phyloP scores from a whole-genome alignment of 371 early-diverging fungal genomes.

The Syncephalastrum contaminatum region DNA sequence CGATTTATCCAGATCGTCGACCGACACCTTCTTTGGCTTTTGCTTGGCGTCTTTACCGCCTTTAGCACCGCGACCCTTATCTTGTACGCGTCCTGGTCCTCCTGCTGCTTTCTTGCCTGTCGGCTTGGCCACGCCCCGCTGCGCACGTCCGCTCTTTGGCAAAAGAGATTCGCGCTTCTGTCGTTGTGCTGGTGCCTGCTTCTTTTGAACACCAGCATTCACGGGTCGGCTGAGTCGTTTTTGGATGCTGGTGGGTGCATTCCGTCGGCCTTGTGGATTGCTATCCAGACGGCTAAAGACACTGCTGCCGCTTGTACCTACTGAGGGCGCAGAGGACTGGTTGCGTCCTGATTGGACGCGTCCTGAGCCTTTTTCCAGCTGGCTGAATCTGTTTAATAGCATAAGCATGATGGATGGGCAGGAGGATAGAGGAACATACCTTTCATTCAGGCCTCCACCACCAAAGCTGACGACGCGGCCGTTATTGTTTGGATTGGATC shows the following conservation, averaged over 20 bases:
- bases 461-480: slow-evolving; percentile 14
- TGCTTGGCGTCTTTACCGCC: slow-evolving; percentile 10
- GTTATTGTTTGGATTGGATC: slow-evolving; percentile 5
- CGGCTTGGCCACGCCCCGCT: background rate
- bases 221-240: slow-evolving; percentile 32
- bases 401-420: background rate
- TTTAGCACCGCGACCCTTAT: background rate
- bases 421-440: slow-evolving; percentile 19
- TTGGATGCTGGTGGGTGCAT: slow-evolving; percentile 28
- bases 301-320: slow-evolving; percentile 11
- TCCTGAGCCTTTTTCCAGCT: slow-evolving; percentile 15
- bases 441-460: slow-evolving; percentile 46
- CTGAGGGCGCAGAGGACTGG: background rate
- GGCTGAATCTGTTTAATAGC: slow-evolving; percentile 21
- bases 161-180: background rate
- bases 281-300: slow-evolving; percentile 40
- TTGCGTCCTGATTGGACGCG: slow-evolving; percentile 4
- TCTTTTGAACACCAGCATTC: slow-evolving; percentile 29
- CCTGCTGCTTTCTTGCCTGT: slow-evolving; percentile 5
- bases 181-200: slow-evolving; percentile 1
- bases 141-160: slow-evolving; percentile 1
- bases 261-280: slow-evolving; percentile 6
- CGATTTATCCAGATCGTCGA: slow-evolving; percentile 39
- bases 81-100: background rate
- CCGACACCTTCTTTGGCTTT: slow-evolving; percentile 23